Evolutionary conservation across 78 protist species (phyloP).

Genomic region (Dictyostelium intermedium): DNA sequence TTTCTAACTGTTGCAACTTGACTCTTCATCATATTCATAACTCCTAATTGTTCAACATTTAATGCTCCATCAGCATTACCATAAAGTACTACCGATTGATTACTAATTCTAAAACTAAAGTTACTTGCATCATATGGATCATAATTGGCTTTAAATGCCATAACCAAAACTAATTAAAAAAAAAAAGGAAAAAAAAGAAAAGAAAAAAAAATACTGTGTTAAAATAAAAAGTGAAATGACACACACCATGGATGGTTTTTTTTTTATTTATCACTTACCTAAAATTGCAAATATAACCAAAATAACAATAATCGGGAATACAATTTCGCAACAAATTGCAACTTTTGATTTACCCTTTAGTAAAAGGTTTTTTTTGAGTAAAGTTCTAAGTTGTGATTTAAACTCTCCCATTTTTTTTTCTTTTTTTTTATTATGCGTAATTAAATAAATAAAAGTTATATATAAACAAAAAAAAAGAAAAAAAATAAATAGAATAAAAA

Average conservation of each 20-base stretch:
- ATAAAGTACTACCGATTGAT: neutral
- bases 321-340: conserved; percentile 53
- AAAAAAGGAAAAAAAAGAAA: neutral
- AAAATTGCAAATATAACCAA: conserved; percentile 8
- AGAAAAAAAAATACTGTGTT: too few relatives aligned
- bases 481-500: neutral
- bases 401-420: conserved; percentile 25
- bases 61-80: neutral
- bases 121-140: neutral
- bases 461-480: neutral
- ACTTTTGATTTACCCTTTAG: conserved; percentile 19
- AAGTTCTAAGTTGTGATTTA: neutral
- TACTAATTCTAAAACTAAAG: neutral
- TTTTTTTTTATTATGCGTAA: neutral
- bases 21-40: neutral
- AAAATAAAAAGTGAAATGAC: too few relatives aligned
- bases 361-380: conserved; percentile 26
- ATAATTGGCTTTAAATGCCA: conserved; percentile 40
- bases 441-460: too few relatives aligned
- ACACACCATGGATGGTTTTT: neutral
- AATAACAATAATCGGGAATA: conserved; percentile 47
- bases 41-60: conserved; percentile 16
- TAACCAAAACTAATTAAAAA: conserved; percentile 19
- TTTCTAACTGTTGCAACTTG: neutral
- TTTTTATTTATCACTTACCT: neutral